Conservation (phyloP, 768 basidiomycete species). For the Gloeopeniophorella convolvens region DNA sequence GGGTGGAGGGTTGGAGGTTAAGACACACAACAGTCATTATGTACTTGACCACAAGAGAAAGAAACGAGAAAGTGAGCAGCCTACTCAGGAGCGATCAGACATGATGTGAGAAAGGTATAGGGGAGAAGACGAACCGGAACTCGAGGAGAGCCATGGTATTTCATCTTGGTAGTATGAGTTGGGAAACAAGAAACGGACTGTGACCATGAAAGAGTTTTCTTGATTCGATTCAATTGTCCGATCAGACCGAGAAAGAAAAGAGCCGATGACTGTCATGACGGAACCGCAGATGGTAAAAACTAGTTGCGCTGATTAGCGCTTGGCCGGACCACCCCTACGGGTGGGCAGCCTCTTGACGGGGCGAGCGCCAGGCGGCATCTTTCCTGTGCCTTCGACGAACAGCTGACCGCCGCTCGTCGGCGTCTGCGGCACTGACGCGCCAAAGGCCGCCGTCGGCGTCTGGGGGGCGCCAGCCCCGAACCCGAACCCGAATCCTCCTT, state of each 20-base stretch:
- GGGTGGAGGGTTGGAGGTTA: too few species aligned
- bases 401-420: conserved; percentile 5
- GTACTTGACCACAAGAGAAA: not conserved
- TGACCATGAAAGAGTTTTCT: too few species aligned
- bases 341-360: conserved; percentile 29
- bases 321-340: conserved; percentile 25
- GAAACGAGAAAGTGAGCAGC: conserved; percentile 1
- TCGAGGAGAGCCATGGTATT: not conserved
- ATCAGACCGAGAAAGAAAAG: not conserved
- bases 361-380: conserved; percentile 20
- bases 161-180: not conserved
- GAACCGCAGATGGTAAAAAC: not conserved
- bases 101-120: not conserved
- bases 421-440: conserved; percentile 19
- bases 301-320: conserved; percentile 4
- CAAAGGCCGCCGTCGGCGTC: conserved; percentile 26
- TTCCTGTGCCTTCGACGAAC: too few species aligned
- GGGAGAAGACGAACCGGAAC: conserved; percentile 10
- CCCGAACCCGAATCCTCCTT: conserved; percentile 22
- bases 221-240: not conserved
- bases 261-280: not conserved
- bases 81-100: not conserved
- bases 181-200: too few species aligned
- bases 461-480: conserved; percentile 22
- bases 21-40: conserved; percentile 3